Base-by-base conservation (phyloP, 2,329 filamentous ascomycete species). In the Ophiostoma novo-ulmi region DNA sequence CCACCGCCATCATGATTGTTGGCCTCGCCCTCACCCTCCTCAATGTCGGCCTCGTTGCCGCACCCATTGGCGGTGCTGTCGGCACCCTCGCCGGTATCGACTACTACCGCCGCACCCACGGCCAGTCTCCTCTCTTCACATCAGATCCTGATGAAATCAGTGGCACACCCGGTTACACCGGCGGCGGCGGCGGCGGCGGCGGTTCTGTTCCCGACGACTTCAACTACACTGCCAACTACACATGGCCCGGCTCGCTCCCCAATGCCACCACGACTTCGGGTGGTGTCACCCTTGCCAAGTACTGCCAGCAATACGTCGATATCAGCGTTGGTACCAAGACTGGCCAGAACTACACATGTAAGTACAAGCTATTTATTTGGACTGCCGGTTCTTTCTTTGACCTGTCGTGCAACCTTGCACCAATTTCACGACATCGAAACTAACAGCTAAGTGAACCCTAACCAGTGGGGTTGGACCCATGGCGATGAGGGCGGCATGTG, bases 81-180 rank as follows among this genome's bases (percentile, higher is more conserved):
- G 84, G 83, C 64, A 78, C 85, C 52, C 77, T 86, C 31, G 76
- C 85, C 38, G 84, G 82, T 11, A 76, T 86, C 58, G 81, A 86
- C 73, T 78, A 79, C 38, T 78, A 81, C 69, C 80, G 82, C 69
- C 75, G 77, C 41, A 78, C 81, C 11, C 78, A 76, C 1, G 84
- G 84, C 61, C 78, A 82, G 71, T 71, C 78, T 52, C 82, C 82
- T n/a, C 77, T 85, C 58, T 85, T 85, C 76, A 76, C 77, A 55
- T 72, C 71, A 38, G 77, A 78, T 41, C 72, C 75, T 52, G 70
- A 67, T 36, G 71, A 71, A 14, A 71, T 72, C 22, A 58, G 20
- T 35, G 76, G 79, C 63, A 41, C 61, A 7, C 58, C 58, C 26
- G 41, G 55, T 14, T 41, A 65, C 39, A 35, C 64, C 1, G 68